Conservation (phyloP, 139 green algal species). For the Picochlorum sp. region DNA sequence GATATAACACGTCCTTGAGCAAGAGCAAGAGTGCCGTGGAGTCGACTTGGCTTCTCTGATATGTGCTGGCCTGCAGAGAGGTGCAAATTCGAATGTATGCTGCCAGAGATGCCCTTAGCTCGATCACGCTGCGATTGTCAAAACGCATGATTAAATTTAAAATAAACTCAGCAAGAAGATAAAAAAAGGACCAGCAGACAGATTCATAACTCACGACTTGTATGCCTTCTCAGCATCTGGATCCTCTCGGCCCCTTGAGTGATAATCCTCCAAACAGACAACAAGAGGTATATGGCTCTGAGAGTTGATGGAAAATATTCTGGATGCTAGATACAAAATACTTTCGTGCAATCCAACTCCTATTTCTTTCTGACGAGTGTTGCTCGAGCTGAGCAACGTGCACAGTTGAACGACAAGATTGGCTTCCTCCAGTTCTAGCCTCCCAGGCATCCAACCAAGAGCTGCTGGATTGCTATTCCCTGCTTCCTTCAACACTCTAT, state of each 20-base stretch:
- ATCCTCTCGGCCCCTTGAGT: not conserved
- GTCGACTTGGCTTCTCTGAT: not conserved
- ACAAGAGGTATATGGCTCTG: not conserved
- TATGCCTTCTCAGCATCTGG: not conserved
- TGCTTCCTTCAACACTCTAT: conserved; percentile 42
- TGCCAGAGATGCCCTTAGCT: not conserved
- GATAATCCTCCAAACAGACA: not conserved
- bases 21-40: not conserved
- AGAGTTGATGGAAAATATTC: conserved; percentile 22
- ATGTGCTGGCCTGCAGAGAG: too few relatives aligned
- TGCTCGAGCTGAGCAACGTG: conserved; percentile 16
- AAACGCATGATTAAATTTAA: too few relatives aligned
- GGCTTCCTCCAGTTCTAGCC: conserved; percentile 47
- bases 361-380: not conserved
- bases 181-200: not conserved
- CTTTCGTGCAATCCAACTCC: conserved; percentile 7
- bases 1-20: conserved; percentile 5
- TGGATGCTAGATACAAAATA: conserved; percentile 19
- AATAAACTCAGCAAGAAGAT: not conserved
- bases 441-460: conserved; percentile 24
- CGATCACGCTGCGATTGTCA: not conserved
- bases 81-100: not conserved
- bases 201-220: not conserved
- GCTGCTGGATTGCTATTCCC: not conserved
- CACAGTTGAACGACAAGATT: conserved; percentile 40